Conservation (phyloP, 805 yeast genomes). For the Candida palmyrensis region DNA sequence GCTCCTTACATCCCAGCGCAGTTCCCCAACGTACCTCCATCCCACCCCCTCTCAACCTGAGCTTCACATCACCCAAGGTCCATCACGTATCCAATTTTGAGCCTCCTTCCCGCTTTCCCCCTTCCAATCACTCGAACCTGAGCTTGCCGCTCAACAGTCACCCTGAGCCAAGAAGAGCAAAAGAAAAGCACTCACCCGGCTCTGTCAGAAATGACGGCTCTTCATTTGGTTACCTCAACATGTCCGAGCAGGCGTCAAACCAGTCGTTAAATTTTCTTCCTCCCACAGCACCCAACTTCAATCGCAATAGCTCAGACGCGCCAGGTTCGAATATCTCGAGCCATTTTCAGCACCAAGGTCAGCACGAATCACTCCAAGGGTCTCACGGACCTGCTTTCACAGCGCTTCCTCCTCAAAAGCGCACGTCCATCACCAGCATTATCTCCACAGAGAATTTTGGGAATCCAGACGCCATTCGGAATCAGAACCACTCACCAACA, state of each 20-base stretch:
- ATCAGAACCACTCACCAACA: slow-evolving; percentile 21
- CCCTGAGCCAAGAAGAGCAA: slow-evolving; percentile 7
- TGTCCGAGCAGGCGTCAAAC: not conserved
- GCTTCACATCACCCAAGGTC: not conserved
- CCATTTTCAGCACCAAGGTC: too few species aligned
- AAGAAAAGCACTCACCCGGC: slow-evolving; percentile 10
- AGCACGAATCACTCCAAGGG: too few species aligned
- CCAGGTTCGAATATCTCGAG: too few species aligned
- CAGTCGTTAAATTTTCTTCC: too few species aligned
- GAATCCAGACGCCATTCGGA: slow-evolving; percentile 9
- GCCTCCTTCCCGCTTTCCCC: slow-evolving; percentile 12
- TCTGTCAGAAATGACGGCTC: not conserved
- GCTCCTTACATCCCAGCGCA: not conserved
- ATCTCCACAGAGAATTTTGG: slow-evolving; percentile 15
- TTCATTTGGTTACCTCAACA: not conserved
- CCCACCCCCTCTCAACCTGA: not conserved
- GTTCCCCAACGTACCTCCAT: too few species aligned
- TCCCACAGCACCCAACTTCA: too few species aligned
- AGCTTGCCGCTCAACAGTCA: slow-evolving; percentile 7
- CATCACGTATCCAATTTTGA: not conserved
- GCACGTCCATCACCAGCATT: slow-evolving; percentile 17
- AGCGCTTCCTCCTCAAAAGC: too few species aligned
- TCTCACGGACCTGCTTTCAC: too few species aligned
- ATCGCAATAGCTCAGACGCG: too few species aligned
- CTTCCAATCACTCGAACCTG: slow-evolving; percentile 18